These are phyloP conservation scores for Russula sp. DNA, from an alignment of 768 basidiomycete genomes.

Conservation along the genomic window DNA sequence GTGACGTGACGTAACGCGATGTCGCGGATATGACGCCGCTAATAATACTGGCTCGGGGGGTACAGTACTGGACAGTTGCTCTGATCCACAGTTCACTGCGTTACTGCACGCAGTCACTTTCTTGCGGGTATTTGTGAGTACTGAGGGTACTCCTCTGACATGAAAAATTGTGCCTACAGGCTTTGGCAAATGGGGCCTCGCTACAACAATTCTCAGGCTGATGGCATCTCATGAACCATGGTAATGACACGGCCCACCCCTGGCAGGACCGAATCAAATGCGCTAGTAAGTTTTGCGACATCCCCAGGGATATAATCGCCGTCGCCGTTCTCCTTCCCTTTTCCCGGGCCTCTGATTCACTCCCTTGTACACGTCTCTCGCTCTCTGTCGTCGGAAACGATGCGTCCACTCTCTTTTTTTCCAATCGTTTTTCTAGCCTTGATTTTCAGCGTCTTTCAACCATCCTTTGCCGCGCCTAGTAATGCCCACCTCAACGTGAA, in stretches of 20 bases:
- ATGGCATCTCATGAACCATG: not conserved
- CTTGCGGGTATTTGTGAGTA: no score
- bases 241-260: not conserved
- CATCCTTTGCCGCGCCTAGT: constrained; percentile 1
- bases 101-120: no score
- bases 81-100: no score
- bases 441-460: not conserved
- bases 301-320: not conserved
- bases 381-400: not conserved
- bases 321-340: not conserved
- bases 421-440: not conserved
- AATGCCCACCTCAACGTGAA: not conserved
- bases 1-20: no score
- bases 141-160: no score
- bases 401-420: constrained; percentile 15
- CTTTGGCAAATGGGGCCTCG: no score
- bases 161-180: no score
- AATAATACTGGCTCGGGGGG: no score
- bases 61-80: no score
- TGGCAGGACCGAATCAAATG: not conserved
- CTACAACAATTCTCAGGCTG: no score
- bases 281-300: not conserved
- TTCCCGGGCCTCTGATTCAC: not conserved
- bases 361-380: not conserved
- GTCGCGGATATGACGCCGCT: no score